phyloP scores from a whole-genome alignment of 2,329 filamentous ascomycete species.

The Rutstroemia sp. region DNA sequence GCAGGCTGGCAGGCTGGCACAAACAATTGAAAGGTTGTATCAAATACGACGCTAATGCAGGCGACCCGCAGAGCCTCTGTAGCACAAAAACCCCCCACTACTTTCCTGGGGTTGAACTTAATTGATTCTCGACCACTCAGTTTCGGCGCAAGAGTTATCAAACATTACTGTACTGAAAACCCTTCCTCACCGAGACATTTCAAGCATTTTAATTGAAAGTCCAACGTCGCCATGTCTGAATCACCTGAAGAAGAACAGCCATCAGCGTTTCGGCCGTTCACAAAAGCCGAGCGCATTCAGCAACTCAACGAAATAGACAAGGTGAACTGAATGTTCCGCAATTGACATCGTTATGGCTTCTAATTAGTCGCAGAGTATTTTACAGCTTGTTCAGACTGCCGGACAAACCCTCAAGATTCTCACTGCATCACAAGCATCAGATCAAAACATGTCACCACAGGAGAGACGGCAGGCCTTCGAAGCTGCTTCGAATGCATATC shows the following conservation, averaged over 20 bases:
- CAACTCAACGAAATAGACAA: conserved; percentile 76
- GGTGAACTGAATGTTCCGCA: conserved; percentile 32
- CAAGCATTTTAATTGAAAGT: neutral
- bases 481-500: conserved; percentile 57
- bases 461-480: conserved; percentile 42
- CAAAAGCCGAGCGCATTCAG: conserved; percentile 68
- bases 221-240: conserved; percentile 7
- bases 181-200: neutral
- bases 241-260: conserved; percentile 11
- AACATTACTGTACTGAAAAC: neutral
- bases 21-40: neutral
- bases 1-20: neutral
- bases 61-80: conserved; percentile 25
- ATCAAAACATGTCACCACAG: conserved; percentile 3
- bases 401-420: conserved; percentile 58
- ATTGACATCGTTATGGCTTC: neutral
- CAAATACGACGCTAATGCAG: conserved; percentile 18
- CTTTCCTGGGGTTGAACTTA: too few species aligned
- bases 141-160: too few species aligned
- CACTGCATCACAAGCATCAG: conserved; percentile 37
- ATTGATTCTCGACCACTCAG: too few species aligned
- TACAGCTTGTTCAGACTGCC: conserved; percentile 48
- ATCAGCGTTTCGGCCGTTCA: conserved; percentile 41
- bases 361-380: conserved; percentile 25
- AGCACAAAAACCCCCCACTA: neutral